A percentile compares a stretch with the other conserved stretches of the same genome.
Evolutionary conservation across 2,329 filamentous ascomycete genomes (phyloP).

Genomic region (Neofusicoccum cordaticola): DNA sequence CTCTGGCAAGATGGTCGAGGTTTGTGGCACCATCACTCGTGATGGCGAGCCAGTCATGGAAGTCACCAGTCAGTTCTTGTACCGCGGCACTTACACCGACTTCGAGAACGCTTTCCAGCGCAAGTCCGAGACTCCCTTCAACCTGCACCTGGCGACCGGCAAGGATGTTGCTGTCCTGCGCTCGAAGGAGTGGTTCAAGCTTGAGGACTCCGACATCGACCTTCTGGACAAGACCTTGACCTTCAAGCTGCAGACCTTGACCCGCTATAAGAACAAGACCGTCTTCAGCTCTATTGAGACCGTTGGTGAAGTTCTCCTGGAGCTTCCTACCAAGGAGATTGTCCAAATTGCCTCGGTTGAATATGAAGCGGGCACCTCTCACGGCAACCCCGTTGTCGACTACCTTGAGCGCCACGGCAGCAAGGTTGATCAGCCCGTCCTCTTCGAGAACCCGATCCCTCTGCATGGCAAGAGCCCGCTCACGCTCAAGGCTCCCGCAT

Average conservation of each 20-base stretch:
- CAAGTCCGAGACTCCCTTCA: slow-evolving; percentile 92
- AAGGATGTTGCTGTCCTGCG: slow-evolving; percentile 92
- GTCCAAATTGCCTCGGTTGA: slow-evolving; percentile 97
- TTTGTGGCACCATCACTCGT: slow-evolving; percentile 92
- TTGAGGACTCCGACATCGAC: slow-evolving; percentile 80
- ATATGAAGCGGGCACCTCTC: slow-evolving; percentile 85
- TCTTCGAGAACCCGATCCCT: slow-evolving; percentile 96
- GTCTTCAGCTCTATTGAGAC: slow-evolving; percentile 92
- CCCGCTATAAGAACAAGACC: slow-evolving; percentile 91
- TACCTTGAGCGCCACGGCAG: slow-evolving; percentile 90
- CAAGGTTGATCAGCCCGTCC: slow-evolving; percentile 90
- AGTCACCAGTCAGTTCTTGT: slow-evolving; percentile 96
- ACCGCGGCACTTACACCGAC: slow-evolving; percentile 88
- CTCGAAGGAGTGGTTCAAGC: slow-evolving; percentile 96
- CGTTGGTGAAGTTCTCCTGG: slow-evolving; percentile 84
- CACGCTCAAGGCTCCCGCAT: slow-evolving; percentile 83
- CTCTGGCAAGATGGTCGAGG: slow-evolving; percentile 98
- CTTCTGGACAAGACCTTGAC: slow-evolving; percentile 89
- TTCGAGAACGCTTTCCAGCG: slow-evolving; percentile 98
- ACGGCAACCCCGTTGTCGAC: slow-evolving; percentile 95
- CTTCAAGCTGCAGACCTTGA: slow-evolving; percentile 89
- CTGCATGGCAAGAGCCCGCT: slow-evolving; percentile 89
- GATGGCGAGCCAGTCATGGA: slow-evolving; percentile 89
- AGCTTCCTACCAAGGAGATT: slow-evolving; percentile 93
- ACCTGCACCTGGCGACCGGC: slow-evolving; percentile 79